Evolutionary conservation across 208 protist genomes (phyloP), one percentile per base, ranked within the genome.

Genomic region (Leishmania guyanensis): DNA sequence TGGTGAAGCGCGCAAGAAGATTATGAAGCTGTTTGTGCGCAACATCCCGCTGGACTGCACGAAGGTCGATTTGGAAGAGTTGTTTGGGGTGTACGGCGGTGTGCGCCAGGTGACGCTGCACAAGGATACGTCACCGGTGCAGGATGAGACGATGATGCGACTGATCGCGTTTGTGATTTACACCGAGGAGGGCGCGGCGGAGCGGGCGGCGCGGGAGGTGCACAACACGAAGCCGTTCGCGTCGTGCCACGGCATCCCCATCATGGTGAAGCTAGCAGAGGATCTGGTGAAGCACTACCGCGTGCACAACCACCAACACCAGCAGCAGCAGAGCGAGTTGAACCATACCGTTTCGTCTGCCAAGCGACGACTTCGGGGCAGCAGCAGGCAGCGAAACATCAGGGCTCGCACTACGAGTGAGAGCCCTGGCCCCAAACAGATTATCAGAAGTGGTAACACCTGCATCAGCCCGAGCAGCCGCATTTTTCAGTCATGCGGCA

Each of bases 21-120:
- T 96, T 29, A 83, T 84, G 39, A 97, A 97, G 82, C 84, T 97
- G 10, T 97, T 97, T 71, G 89, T 97, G 62, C 92, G 94, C 39
- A 97, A 97, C 70, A 87, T 97, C 56, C 94, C 93, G 5, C 60
- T 90, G 3, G 83, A 88, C 33, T 77, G 91, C 22, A 88, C 84
- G 17, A 60, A 77, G 0, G 85, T 81, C n/a, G 78, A 81, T 26
- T 74, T 97, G n/a, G 70, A 73, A 46, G 50, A 2, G 3, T 71
- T 94, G 39, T 96, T 95, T 73, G 62, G 51, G 29, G 22, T 29
- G 36, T 94, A 86, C 82, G 92, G 94, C 33, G 12, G 65, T 60
- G 88, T 96, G 53, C 80, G 83, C 26, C 76, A 83, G 60, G 84
- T 96, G 51, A 85, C 89, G 46, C 83, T 97, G 43, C 92, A 95